Evolutionary conservation across 2,329 filamentous ascomycete species (phyloP).

Genomic region (Calonectria ilicicola): DNA sequence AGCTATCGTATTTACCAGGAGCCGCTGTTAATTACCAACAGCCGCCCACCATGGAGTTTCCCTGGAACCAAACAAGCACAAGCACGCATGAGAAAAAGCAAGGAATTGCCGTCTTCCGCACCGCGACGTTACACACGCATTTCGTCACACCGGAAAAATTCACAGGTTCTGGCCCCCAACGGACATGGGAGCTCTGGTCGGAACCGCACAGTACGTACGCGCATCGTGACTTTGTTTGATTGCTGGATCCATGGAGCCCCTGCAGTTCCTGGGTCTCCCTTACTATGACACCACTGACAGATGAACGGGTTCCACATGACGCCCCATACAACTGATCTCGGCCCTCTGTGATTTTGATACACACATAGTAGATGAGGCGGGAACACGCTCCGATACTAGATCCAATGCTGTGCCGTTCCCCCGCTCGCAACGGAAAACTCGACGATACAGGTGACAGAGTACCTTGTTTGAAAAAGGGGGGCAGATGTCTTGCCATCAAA

Average conservation of each 20-base stretch:
- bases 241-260: conserved; percentile 15
- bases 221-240: conserved; percentile 5
- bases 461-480: neutral
- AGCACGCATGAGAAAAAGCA: neutral
- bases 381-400: neutral
- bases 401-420: conserved; percentile 1
- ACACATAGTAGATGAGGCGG: conserved; percentile 21
- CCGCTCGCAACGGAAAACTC: neutral
- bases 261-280: conserved; percentile 17
- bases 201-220: neutral
- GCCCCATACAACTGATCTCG: conserved; percentile 22
- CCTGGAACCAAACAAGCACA: neutral
- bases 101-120: neutral
- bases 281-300: conserved; percentile 26
- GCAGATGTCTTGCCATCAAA: conserved; percentile 5
- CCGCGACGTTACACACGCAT: neutral
- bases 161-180: neutral
- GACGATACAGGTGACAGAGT: neutral
- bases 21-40: conserved; percentile 3
- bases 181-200: neutral
- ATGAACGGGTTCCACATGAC: conserved; percentile 27
- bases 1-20: neutral
- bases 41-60: neutral
- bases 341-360: neutral
- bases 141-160: neutral